Conservation (phyloP, 2,329 filamentous ascomycete species). For the Clarireedia hainanense region DNA sequence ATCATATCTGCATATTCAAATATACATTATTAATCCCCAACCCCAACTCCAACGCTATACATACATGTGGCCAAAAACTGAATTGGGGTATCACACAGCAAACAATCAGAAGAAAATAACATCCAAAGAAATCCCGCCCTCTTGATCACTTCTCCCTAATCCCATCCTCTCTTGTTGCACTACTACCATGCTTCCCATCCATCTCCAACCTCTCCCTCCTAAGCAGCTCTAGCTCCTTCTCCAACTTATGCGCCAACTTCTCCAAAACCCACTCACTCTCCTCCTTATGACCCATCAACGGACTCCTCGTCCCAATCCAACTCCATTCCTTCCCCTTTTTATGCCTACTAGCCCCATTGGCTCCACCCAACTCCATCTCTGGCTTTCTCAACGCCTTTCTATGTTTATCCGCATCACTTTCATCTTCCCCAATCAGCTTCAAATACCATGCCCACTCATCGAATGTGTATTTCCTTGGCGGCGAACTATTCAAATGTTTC, state of each 20-base stretch:
- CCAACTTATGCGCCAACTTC: conserved; percentile 49
- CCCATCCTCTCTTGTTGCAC: not conserved
- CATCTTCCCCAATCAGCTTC: conserved; percentile 63
- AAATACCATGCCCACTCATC: conserved; percentile 85
- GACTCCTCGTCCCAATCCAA: conserved; percentile 63
- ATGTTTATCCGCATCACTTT: conserved; percentile 43
- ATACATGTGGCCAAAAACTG: too few relatives aligned
- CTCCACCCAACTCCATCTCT: conserved; percentile 11
- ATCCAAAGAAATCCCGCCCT: not conserved
- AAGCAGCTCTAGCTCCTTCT: conserved; percentile 26
- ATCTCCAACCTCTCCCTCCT: conserved; percentile 19
- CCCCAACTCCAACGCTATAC: too few relatives aligned
- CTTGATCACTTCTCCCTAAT: not conserved
- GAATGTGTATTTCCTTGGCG: conserved; percentile 63
- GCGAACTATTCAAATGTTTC: conserved; percentile 49
- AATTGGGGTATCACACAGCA: too few relatives aligned
- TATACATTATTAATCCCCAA: too few relatives aligned
- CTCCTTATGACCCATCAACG: conserved; percentile 59
- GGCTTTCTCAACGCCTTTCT: conserved; percentile 27
- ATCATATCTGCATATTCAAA: too few relatives aligned
- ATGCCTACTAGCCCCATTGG: conserved; percentile 25
- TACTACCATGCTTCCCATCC: not conserved
- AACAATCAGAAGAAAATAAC: too few relatives aligned
- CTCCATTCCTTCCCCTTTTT: conserved; percentile 46
- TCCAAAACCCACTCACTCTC: conserved; percentile 71